Evolutionary conservation across 2,329 filamentous ascomycete species (phyloP).

Genomic region (Botrytis squamosa): DNA sequence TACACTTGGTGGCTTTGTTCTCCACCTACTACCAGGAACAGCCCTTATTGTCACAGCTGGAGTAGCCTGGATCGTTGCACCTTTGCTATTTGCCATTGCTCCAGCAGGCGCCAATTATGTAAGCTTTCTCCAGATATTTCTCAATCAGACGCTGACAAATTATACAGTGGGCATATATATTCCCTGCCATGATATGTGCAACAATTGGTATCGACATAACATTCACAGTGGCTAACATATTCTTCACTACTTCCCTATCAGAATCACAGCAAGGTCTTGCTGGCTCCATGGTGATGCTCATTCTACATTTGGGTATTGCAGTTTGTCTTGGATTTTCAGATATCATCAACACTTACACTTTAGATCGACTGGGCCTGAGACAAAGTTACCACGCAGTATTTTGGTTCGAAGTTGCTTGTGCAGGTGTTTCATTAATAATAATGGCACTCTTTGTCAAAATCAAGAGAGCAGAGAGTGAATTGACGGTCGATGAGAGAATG

Average conservation of each 20-base stretch:
- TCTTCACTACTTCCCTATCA: conserved; percentile 71
- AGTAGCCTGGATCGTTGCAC: conserved; percentile 51
- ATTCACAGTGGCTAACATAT: conserved; percentile 74
- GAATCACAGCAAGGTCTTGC: conserved; percentile 67
- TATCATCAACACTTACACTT: conserved; percentile 51
- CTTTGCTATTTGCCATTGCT: conserved; percentile 54
- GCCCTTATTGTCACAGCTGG: conserved; percentile 53
- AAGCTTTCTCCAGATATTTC: neutral
- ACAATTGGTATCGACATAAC: conserved; percentile 75
- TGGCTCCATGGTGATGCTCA: conserved; percentile 67
- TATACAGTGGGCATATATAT: conserved; percentile 66
- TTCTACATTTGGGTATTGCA: conserved; percentile 70
- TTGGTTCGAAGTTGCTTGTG: conserved; percentile 62
- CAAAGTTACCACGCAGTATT: conserved; percentile 64
- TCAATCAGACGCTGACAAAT: neutral
- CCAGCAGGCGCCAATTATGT: conserved; percentile 41
- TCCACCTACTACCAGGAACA: conserved; percentile 55
- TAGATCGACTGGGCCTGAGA: conserved; percentile 42
- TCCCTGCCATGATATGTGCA: conserved; percentile 66
- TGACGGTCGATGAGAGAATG: conserved; percentile 56
- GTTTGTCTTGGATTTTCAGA: conserved; percentile 71
- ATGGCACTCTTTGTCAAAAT: conserved; percentile 54
- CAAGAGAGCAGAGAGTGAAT: conserved; percentile 53
- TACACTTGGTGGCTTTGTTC: conserved; percentile 53
- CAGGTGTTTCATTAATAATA: conserved; percentile 50